Evolutionary conservation across 1,284 basidiomycete species (phyloP), one percentile per base, ranked within the genome.

Genomic region (Ustilago trichophora): DNA sequence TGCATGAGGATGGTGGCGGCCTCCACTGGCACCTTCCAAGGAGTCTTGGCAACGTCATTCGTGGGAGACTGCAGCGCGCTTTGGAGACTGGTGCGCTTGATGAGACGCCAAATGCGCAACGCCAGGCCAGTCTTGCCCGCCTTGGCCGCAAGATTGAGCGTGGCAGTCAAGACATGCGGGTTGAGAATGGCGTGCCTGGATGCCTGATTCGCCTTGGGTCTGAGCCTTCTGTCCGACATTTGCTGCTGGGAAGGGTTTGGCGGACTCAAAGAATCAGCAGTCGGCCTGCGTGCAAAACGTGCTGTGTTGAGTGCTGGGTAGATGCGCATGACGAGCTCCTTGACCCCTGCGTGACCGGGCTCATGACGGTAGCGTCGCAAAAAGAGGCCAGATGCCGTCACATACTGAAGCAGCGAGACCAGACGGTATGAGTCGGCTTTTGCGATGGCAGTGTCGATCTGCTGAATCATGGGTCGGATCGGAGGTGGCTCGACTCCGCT

Each of bases 1-100:
- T 64, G 60, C 60, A 75, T 68, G n/a, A 73, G 19, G 21, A 73
- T 41, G 18, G 73, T 75, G 11, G 63, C 73, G 6, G 73, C 55
- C 27, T 63, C 47, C 2, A 63, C 34, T 3, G 70, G 59, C 16
- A 75, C 33, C 40, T 51, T 52, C 69, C 69, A 72, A 0, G 54
- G 54, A 19, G 21, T 32, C 26, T 18, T 27, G 12, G 67, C 47
- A 6, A 60, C 66, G 22, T 65, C 52, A 32, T 43, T 41, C 19
- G 26, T 4, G 6, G 40, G 18, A 2, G 44, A 52, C 26, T 42
- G 47, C 25, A 51, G 38, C 22, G 47, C 44, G 38, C 70, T 72
- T 29, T 69, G 56, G 18, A 59, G 22, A 37, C 66, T 68, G 15
- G 53, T 57, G 9, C 64, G 65, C 53, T 75, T 75, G 29, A 72